These are phyloP conservation scores for Trichosanthes truncata DNA, from an alignment of 306 rosid genomes.

Conservation along the genomic window DNA sequence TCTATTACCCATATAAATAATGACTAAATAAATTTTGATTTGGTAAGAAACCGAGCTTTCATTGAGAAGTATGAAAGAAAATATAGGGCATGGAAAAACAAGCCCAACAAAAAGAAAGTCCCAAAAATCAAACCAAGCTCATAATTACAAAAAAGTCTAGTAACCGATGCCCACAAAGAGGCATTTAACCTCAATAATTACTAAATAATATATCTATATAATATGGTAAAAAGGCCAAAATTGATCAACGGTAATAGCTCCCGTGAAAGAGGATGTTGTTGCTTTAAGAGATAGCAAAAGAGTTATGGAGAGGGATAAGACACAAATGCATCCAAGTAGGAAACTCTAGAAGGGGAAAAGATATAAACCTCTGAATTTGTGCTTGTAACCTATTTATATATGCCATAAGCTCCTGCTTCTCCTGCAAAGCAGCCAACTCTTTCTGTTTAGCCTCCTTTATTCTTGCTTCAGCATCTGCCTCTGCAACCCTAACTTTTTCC, in stretches of 20 bases:
- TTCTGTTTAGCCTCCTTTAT: conserved; percentile 73
- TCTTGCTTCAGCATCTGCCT: conserved; percentile 66
- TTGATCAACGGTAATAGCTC: not conserved
- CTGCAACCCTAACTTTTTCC: conserved; percentile 83
- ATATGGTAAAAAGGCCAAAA: not conserved
- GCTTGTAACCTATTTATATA: conserved; percentile 71
- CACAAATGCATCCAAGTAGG: not conserved
- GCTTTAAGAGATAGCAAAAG: not conserved
- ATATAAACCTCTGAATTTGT: conserved; percentile 78
- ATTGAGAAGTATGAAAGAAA: too few relatives aligned
- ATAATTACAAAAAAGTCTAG: too few relatives aligned
- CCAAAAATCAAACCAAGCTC: too few relatives aligned
- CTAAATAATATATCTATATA: not conserved
- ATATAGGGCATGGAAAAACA: too few relatives aligned
- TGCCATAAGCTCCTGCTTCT: conserved; percentile 79
- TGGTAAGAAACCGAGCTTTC: too few relatives aligned
- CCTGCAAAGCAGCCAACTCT: conserved; percentile 53
- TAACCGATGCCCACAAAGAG: too few relatives aligned
- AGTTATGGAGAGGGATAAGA: not conserved
- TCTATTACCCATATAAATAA: not conserved
- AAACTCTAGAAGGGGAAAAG: conserved; percentile 16
- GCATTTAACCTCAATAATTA: not conserved
- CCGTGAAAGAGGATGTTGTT: not conserved
- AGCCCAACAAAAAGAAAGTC: too few relatives aligned
- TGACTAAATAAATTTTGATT: not conserved